Percentiles rank a stretch among this genome's conserved stretches.
phyloP scores from a whole-genome alignment of 2,329 filamentous ascomycete genomes.

The Exophiala mesophila region DNA sequence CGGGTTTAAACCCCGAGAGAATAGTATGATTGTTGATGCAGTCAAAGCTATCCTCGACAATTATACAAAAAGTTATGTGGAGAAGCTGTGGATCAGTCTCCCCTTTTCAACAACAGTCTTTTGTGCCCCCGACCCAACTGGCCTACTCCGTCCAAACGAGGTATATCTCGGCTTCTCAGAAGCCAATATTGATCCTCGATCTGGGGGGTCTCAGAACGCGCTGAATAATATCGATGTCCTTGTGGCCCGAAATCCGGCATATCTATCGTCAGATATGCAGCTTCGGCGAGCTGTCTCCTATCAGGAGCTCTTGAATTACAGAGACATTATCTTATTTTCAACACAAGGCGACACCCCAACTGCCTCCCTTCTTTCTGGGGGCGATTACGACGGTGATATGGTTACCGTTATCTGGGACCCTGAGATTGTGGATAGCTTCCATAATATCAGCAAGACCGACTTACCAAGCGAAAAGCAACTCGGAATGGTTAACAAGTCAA shows the following conservation, averaged over 20 bases:
- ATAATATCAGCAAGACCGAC: conserved; percentile 44
- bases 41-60: conserved; percentile 34
- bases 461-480: conserved; percentile 39
- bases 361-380: conserved; percentile 57
- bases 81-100: conserved; percentile 46
- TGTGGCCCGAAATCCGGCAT: conserved; percentile 54
- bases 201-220: conserved; percentile 37
- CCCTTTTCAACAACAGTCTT: conserved; percentile 50
- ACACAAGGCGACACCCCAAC: conserved; percentile 48
- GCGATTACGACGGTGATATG: conserved; percentile 61
- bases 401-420: conserved; percentile 59
- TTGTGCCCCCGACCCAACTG: conserved; percentile 54
- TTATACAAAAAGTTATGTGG: conserved; percentile 40
- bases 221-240: conserved; percentile 49
- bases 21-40: conserved; percentile 34
- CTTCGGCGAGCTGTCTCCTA: conserved; percentile 47
- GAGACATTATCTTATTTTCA: conserved; percentile 56
- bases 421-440: conserved; percentile 47
- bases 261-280: conserved; percentile 57
- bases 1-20: conserved; percentile 42
- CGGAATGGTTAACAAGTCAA: conserved; percentile 43
- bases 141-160: conserved; percentile 49
- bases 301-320: conserved; percentile 49
- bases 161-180: conserved; percentile 53
- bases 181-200: conserved; percentile 36